Conservation (phyloP, 2,329 filamentous ascomycete genomes). For the Dryadomyces quercus-mongolicae region DNA sequence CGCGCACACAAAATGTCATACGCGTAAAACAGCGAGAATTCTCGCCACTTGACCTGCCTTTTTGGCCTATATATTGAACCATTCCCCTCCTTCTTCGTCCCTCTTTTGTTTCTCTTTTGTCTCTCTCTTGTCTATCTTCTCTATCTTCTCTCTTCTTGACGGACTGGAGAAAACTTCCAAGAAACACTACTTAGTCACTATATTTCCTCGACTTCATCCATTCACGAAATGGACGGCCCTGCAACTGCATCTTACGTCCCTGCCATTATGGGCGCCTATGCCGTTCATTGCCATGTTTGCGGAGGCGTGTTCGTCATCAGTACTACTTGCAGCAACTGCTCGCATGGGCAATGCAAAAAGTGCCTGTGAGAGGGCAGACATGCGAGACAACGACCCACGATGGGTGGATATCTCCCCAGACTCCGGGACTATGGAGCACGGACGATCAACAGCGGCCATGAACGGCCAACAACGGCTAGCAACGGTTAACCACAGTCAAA, state of each 20-base stretch:
- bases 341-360: slow-evolving; percentile 35
- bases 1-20: neutral
- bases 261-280: slow-evolving; percentile 20
- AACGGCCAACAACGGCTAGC: no score
- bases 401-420: neutral
- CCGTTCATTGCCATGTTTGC: slow-evolving; percentile 43
- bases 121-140: neutral
- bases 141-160: neutral
- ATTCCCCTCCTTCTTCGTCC: neutral
- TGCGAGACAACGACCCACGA: neutral
- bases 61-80: neutral
- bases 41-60: neutral
- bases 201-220: no score
- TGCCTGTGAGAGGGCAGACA: slow-evolving; percentile 21
- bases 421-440: no score
- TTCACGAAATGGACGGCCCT: neutral
- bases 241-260: neutral
- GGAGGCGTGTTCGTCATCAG: slow-evolving; percentile 45
- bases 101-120: neutral
- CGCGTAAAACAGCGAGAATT: neutral
- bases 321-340: slow-evolving; percentile 37
- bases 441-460: no score
- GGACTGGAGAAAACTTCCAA: neutral
- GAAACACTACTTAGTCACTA: no score
- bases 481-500: no score